phyloP scores from a whole-genome alignment of 352 stramenopile species.

The Globisporangium spinosum region DNA sequence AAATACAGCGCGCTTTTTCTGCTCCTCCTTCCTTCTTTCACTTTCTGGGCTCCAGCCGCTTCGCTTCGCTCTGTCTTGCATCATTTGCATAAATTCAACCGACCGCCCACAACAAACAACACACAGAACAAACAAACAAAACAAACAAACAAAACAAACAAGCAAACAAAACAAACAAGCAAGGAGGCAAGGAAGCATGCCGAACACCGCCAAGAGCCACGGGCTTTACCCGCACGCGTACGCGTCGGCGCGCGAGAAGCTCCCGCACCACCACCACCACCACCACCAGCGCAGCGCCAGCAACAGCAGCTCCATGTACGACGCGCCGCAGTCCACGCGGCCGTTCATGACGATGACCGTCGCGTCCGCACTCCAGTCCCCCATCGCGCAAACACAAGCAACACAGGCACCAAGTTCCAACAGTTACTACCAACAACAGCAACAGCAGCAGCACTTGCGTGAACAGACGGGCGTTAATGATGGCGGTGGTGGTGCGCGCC shows the following conservation, averaged over 20 bases:
- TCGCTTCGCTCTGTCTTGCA: conserved; percentile 1
- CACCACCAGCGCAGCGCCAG: background rate
- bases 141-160: background rate
- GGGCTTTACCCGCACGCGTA: conserved; percentile 15
- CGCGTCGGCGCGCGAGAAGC: conserved; percentile 15
- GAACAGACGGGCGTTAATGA: background rate
- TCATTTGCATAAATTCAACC: conserved; percentile 17
- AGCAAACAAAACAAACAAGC: background rate
- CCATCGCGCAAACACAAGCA: background rate
- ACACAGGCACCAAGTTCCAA: background rate
- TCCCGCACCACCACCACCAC: background rate
- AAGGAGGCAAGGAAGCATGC: conserved; percentile 9
- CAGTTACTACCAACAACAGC: background rate
- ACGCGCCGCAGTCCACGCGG: conserved; percentile 11
- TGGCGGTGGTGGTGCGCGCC: background rate
- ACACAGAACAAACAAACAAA: background rate
- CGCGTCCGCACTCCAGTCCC: background rate
- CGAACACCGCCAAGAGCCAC: conserved; percentile 20
- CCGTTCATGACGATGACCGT: conserved; percentile 19
- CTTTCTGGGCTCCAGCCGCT: background rate
- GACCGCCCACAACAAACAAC: background rate
- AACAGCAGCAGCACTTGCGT: conserved; percentile 1
- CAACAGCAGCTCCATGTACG: background rate
- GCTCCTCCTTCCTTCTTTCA: background rate
- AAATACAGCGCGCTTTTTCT: background rate